These are phyloP conservation scores for Hemerocallis citrina DNA, from an alignment of 106 monocot species.

Conservation along the genomic window DNA sequence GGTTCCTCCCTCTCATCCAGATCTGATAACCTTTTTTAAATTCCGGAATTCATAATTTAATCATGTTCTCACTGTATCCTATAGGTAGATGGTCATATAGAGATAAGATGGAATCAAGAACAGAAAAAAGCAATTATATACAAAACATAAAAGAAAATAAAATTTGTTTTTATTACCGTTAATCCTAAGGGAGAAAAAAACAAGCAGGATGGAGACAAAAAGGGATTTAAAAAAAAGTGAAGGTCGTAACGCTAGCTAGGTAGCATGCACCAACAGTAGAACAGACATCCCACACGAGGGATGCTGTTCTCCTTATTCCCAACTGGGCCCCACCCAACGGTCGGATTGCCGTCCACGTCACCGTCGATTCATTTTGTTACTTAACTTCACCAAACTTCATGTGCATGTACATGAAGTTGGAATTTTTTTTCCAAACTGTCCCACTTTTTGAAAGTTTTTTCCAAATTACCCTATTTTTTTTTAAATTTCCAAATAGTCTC, in stretches of 20 bases:
- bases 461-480: too few relatives aligned
- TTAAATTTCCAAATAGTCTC: too few relatives aligned
- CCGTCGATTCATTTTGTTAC: too few relatives aligned
- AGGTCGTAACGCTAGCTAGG: neutral
- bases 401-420: too few relatives aligned
- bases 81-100: neutral
- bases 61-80: neutral
- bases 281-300: neutral
- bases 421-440: too few relatives aligned
- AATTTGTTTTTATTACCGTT: too few relatives aligned
- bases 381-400: too few relatives aligned
- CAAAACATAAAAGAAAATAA: neutral
- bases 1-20: too few relatives aligned
- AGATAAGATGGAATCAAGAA: neutral
- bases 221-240: neutral
- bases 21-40: neutral
- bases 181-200: neutral
- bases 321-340: too few relatives aligned
- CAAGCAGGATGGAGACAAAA: neutral
- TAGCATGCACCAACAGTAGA: neutral
- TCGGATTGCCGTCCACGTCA: too few relatives aligned
- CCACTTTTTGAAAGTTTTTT: too few relatives aligned
- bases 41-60: neutral
- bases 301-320: neutral
- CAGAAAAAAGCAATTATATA: neutral